phyloP scores from a whole-genome alignment of 2,329 filamentous ascomycete genomes.

The Neonectria sp. region DNA sequence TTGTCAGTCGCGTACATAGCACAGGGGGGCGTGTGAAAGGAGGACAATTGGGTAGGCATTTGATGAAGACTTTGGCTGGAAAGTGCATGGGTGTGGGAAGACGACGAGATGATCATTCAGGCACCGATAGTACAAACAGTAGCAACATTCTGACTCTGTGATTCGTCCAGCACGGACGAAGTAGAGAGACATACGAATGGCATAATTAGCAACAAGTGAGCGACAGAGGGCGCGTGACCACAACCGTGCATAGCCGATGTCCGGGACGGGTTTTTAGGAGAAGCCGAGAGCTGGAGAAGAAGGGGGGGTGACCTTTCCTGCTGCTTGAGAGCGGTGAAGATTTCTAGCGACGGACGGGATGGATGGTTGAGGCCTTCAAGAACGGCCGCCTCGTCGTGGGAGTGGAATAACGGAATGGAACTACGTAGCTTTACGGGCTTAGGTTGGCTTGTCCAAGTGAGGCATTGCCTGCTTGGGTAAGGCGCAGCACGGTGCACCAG shows the following conservation, averaged over 20 bases:
- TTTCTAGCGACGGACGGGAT: background rate
- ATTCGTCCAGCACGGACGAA: background rate
- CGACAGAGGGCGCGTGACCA: constrained; percentile 20
- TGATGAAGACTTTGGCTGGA: constrained; percentile 7
- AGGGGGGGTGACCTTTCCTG: background rate
- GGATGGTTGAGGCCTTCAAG: background rate
- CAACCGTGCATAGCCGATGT: constrained; percentile 37
- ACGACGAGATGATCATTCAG: constrained; percentile 22
- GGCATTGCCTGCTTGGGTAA: constrained; percentile 40
- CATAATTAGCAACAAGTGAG: background rate
- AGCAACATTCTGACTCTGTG: background rate
- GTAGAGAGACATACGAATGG: constrained; percentile 1
- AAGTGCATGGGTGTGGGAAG: background rate
- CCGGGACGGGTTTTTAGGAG: constrained; percentile 22
- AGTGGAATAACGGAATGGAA: background rate
- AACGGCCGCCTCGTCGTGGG: background rate
- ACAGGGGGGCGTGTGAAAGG: background rate
- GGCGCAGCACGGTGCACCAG: constrained; percentile 19
- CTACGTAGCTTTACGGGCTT: background rate
- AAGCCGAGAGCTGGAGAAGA: constrained; percentile 11
- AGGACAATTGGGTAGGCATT: background rate
- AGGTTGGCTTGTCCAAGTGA: constrained; percentile 36
- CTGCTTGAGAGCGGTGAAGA: constrained; percentile 19
- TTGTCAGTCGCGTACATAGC: no score
- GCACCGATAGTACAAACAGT: constrained; percentile 9